Evolutionary conservation across 1,284 basidiomycete genomes (phyloP).

Genomic region (Pterula multifida): DNA sequence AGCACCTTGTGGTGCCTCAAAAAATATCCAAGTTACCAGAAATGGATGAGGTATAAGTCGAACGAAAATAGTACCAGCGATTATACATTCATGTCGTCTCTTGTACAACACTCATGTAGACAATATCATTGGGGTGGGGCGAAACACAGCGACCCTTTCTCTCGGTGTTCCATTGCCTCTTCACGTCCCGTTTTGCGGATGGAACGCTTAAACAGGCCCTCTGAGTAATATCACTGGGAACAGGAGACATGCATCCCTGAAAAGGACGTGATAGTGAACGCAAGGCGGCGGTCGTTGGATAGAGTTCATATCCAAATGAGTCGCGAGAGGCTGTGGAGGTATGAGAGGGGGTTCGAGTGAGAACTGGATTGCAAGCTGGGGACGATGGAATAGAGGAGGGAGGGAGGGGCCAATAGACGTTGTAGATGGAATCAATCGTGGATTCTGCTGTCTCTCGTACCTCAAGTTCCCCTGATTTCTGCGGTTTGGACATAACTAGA

Average conservation of each 20-base stretch:
- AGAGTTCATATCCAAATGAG: not conserved
- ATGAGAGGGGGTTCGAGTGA: slow-evolving; percentile 3
- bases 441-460: slow-evolving; percentile 16
- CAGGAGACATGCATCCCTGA: not conserved
- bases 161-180: slow-evolving; percentile 10
- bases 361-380: slow-evolving; percentile 1
- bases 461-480: slow-evolving; percentile 7
- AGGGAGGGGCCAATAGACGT: slow-evolving; percentile 20
- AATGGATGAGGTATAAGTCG: no score
- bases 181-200: slow-evolving; percentile 9
- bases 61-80: no score
- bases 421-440: slow-evolving; percentile 20
- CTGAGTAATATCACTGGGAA: not conserved
- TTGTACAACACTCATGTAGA: slow-evolving; percentile 29
- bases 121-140: slow-evolving; percentile 13
- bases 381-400: slow-evolving; percentile 10
- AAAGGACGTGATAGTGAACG: not conserved
- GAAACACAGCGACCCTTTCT: not conserved
- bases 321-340: not conserved
- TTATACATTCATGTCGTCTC: slow-evolving; percentile 18
- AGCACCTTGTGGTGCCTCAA: no score
- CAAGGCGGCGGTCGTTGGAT: not conserved
- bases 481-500: slow-evolving; percentile 3
- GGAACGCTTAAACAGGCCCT: not conserved
- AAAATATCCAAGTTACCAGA: no score